Evolutionary conservation across 352 stramenopile genomes (phyloP), one percentile per base, ranked within the genome.

Genomic region (Saprolegnia diclina): DNA sequence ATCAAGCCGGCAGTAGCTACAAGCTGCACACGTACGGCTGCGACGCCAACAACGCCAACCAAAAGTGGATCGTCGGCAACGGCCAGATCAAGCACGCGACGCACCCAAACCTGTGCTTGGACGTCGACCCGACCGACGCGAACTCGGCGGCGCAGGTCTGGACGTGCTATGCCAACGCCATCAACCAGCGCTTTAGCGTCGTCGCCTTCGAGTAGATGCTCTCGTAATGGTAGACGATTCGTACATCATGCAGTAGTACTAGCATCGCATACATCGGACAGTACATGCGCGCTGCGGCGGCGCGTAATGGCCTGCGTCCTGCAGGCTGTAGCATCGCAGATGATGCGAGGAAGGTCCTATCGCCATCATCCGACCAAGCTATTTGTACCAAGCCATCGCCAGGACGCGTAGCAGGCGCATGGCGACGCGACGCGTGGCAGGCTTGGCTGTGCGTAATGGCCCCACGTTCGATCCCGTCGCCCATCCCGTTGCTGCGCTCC

Each of bases 41-140:
- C 62, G 72, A 86, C 21, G 76, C 82, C 21, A 68, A 66, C 18
- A 78, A 88, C 61, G 22, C 13, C 16, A 89, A 91, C 73, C 83
- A 91, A 67, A 85, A 88, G 64, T 91, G 81, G 81, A 74, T 46
- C 40, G 82, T 77, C 52, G 78, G 89, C 14, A 71, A 72, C 29
- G 32, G 66, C 3, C 81, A 79, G 0, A 64, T 91, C 0, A 75
- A 71, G 32, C 79, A 89, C 42, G 72, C 56, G 3, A 78, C 56
- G 13, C 75, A 87, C 72, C 57, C 70, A 24, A 76, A 73, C 24
- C 77, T 90, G 52, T 91, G 83, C 37, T 67, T 91, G 0, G 81
- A 90, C 67, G 71, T 63, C 71, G 79, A 89, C 59, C 54, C 78
- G 18, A 65, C 19, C 1, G 57, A 48, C 22, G 1, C 26, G 9